Evolutionary conservation across 257 asterid species (phyloP).

Genomic region (Marsdenia floribunda): DNA sequence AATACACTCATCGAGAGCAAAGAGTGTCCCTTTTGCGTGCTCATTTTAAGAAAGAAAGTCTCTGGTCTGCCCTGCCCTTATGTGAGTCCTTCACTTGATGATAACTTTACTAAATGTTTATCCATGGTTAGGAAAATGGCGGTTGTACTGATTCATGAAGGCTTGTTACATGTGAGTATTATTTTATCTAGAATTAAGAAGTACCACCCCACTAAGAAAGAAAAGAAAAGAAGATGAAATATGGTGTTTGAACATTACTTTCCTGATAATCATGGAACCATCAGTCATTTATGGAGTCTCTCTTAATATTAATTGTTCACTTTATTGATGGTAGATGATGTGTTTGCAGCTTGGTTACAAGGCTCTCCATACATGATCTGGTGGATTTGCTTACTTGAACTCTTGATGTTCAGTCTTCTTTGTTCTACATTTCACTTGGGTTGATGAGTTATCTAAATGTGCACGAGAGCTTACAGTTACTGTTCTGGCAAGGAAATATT

Average conservation of each 20-base stretch:
- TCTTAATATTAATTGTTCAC: neutral
- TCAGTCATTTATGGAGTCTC: neutral
- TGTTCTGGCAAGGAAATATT: conserved; percentile 19
- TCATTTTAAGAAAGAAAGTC: neutral
- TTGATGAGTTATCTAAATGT: neutral
- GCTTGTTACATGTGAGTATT: neutral
- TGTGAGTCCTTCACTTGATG: neutral
- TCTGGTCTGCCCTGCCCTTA: neutral
- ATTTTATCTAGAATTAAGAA: neutral
- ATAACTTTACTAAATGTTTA: neutral
- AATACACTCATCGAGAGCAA: neutral
- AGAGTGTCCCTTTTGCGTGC: neutral
- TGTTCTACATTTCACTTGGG: neutral
- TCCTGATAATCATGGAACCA: neutral
- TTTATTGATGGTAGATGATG: neutral
- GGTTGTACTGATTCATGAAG: neutral
- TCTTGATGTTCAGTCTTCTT: conserved; percentile 9
- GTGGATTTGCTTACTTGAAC: conserved; percentile 11
- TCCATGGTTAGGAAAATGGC: neutral
- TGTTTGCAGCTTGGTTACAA: conserved; percentile 12
- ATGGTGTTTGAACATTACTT: neutral
- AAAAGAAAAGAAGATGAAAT: neutral
- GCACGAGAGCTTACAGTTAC: conserved; percentile 15
- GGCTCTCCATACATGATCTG: conserved; percentile 1
- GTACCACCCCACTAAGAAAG: neutral